Evolutionary conservation across 1,284 basidiomycete species (phyloP), one percentile per base, ranked within the genome.

Genomic region (Fomitopsis schrenkii): DNA sequence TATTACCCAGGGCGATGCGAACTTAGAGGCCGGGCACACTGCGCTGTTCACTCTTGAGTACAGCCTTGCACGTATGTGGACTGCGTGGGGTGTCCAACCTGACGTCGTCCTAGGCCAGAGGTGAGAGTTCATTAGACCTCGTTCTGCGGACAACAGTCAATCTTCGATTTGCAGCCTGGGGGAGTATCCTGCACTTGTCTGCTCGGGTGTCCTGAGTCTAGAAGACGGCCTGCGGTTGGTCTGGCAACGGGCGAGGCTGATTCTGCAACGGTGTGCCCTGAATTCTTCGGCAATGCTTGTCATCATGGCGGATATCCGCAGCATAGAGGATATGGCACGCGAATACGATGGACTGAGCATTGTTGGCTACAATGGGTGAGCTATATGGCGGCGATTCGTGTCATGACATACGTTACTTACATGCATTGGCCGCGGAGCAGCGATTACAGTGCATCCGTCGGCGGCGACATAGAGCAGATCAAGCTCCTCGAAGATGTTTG

Each of bases 111-210:
- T 85, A 26, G 87, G 88, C 5, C 87, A 90, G 65, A 90, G 88
- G 88, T 88, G 36, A 5, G 52, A 8, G 2, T 22, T 22, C 22
- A 22, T 22, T 2, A 22, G 22, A 22, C 2, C 22, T 22, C 22
- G 22, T 1, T 22, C 2, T 22, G 22, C 22, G 22, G 22, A 2
- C 22, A 1, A 22, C 1, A 22, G 1, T 36, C 62, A 36, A 57
- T 50, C 6, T 35, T 30, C 63, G 88, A 22, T 2, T 36, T 36
- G 35, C 35, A 48, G 87, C 68, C 77, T 90, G 33, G 89, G 89
- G 50, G 89, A 91, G 74, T 91, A 89, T 62, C 83, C 83, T 2
- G 87, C 87, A 3, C 77, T 90, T 42, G 84, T 84, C 8, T 73
- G 78, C n/a, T 83, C 87, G 0, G 80, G 76, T 0, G 83, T 88